Evolutionary conservation across 1,139 yeast genomes (phyloP).

Genomic region (Kurtzmaniella quercitrusa): DNA sequence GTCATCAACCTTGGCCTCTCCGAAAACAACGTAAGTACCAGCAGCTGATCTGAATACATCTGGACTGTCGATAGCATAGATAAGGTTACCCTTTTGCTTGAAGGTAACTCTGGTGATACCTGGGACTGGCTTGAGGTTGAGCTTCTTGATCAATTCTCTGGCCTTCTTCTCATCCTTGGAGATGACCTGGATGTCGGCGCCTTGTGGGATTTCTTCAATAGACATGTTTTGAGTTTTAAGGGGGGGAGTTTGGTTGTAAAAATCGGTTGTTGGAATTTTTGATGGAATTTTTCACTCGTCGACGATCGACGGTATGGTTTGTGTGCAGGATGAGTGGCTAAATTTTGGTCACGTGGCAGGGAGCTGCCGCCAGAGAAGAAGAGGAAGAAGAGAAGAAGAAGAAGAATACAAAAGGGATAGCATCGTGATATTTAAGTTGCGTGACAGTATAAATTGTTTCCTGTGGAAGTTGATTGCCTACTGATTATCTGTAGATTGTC

Average conservation of each 20-base stretch:
- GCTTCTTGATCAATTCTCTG: constrained; percentile 83
- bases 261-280: too few species aligned
- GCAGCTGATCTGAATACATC: constrained; percentile 94
- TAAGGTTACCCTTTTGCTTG: constrained; percentile 90
- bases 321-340: constrained; percentile 2
- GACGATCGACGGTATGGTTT: not conserved
- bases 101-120: constrained; percentile 95
- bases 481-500: too few species aligned
- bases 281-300: not conserved
- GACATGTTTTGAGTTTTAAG: constrained; percentile 31
- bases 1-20: constrained; percentile 96
- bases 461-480: too few species aligned
- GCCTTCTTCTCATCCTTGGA: constrained; percentile 96
- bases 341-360: not conserved
- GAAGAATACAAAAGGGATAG: too few species aligned
- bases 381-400: too few species aligned
- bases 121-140: constrained; percentile 85
- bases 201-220: constrained; percentile 72
- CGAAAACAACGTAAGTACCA: constrained; percentile 94
- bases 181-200: constrained; percentile 80
- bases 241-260: not conserved
- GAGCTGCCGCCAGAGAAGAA: too few species aligned
- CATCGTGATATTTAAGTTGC: too few species aligned
- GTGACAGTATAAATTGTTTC: too few species aligned
- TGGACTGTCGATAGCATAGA: constrained; percentile 89